Evolutionary conservation across 306 rosid species (phyloP).

Genomic region (Sesbania bispinosa): DNA sequence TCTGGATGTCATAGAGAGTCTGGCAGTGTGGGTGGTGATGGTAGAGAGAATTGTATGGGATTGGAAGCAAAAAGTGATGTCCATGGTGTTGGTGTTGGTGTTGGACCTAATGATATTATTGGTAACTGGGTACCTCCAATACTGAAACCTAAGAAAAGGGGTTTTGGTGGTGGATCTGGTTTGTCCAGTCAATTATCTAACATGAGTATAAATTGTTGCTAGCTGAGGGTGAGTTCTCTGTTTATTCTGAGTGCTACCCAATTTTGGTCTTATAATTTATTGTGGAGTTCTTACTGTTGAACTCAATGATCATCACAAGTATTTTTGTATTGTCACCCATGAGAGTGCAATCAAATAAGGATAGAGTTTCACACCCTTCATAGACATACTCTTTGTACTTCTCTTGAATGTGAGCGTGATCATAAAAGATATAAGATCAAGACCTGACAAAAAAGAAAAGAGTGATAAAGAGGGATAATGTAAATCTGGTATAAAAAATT

Average conservation of each 20-base stretch:
- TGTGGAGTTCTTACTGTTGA: neutral
- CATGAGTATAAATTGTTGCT: slow-evolving; percentile 51
- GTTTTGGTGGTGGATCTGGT: slow-evolving; percentile 43
- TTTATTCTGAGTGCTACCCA: too few relatives aligned
- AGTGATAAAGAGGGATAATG: too few relatives aligned
- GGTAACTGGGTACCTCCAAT: slow-evolving; percentile 46
- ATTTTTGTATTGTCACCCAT: neutral
- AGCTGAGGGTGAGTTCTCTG: too few relatives aligned
- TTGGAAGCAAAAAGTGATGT: too few relatives aligned
- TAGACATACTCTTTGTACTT: too few relatives aligned
- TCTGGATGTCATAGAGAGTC: slow-evolving; percentile 21
- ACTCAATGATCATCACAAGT: neutral
- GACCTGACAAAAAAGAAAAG: too few relatives aligned
- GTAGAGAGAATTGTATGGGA: neutral
- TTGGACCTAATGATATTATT: neutral
- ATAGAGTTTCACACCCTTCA: too few relatives aligned
- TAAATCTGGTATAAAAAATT: too few relatives aligned
- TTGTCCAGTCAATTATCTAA: slow-evolving; percentile 65
- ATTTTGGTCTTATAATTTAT: too few relatives aligned
- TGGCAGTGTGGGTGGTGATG: neutral
- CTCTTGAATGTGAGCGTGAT: too few relatives aligned
- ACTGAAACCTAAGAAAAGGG: slow-evolving; percentile 39
- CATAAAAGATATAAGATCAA: too few relatives aligned
- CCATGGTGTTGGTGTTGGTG: slow-evolving; percentile 7
- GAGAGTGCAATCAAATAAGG: neutral